Base-by-base conservation (phyloP, 176 grass and related monocot species). In the Urochloa ruziziensis region DNA sequence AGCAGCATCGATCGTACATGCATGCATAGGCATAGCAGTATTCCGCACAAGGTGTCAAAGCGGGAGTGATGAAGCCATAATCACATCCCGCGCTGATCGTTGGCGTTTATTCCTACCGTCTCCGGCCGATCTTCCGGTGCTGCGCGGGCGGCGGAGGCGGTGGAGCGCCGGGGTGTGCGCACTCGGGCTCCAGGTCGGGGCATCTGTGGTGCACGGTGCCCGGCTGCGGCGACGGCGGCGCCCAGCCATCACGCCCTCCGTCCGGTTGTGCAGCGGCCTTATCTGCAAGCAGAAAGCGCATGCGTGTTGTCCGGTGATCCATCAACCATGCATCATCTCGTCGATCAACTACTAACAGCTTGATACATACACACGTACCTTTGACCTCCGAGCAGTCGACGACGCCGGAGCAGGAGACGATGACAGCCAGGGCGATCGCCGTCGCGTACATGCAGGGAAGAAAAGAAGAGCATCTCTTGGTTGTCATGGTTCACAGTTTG, bases 161-260 rank as follows among this genome's bases (percentile, higher is more conserved):
- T 2, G 34, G 34, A 40, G 52, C 74, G 15, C 35, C 73, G 35
- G 14, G 25, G 57, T 44, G 75, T 29, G 15, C 19, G 75, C 56
- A 62, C 75, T 77, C 35, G n/a, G 74, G 75, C 7, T 78, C 74
- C 9, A 35, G 56, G n/a, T 43, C 57, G 16, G 37, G 57, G 75
- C n/a, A n/a, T n/a, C n/a, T n/a, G n/a, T n/a, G n/a, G n/a, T n/a
- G n/a, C n/a, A n/a, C 6, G 36, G 36, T 3, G 36, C 36, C 36
- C 4, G 36, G 36, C 36, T 6, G 36, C 36, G 36, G 36, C 36
- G 36, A 37, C 36, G 36, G 36, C 6, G 36, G 36, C 36, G 36
- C 36, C 36, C 6, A 6, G 36, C 36, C 1, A 3, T 37, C 36
- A 37, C 10, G 75, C 17, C 10, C 25, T 32, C 75, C 58, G 27